phyloP scores from a whole-genome alignment of 1,139 yeast species.

The Tardiomyces digboiensis region DNA sequence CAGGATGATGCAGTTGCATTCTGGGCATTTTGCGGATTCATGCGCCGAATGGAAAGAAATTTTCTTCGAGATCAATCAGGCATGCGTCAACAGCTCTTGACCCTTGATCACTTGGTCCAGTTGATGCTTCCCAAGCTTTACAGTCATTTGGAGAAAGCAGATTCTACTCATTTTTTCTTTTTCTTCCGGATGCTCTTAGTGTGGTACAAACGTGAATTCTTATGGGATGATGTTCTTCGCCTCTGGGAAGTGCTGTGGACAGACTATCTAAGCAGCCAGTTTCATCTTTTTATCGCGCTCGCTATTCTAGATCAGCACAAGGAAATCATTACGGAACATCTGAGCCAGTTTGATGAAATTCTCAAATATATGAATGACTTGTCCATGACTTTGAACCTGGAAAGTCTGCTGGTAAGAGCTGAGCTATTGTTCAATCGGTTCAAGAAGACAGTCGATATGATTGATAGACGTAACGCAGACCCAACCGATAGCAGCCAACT shows the following conservation, averaged over 20 bases:
- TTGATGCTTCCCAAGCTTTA: slow-evolving; percentile 82
- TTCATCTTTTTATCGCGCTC: slow-evolving; percentile 76
- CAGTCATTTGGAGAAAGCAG: slow-evolving; percentile 77
- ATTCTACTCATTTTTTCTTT: slow-evolving; percentile 83
- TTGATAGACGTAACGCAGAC: slow-evolving; percentile 45
- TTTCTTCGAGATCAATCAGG: slow-evolving; percentile 89
- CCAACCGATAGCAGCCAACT: slow-evolving; percentile 10
- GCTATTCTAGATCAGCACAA: slow-evolving; percentile 85
- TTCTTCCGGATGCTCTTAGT: slow-evolving; percentile 91
- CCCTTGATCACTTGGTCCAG: slow-evolving; percentile 74
- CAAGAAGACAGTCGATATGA: slow-evolving; percentile 65
- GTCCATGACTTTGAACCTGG: slow-evolving; percentile 62
- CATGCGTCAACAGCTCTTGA: slow-evolving; percentile 78
- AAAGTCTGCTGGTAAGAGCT: slow-evolving; percentile 67
- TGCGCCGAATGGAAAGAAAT: slow-evolving; percentile 95
- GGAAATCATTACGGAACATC: slow-evolving; percentile 62
- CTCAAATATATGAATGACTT: slow-evolving; percentile 89
- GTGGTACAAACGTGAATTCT: slow-evolving; percentile 91
- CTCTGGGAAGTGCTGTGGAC: slow-evolving; percentile 95
- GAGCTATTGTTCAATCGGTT: slow-evolving; percentile 77
- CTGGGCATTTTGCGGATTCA: slow-evolving; percentile 82
- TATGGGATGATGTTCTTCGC: slow-evolving; percentile 64
- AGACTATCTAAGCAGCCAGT: slow-evolving; percentile 75
- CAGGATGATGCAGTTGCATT: slow-evolving; percentile 76
- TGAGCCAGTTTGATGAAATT: slow-evolving; percentile 79